Evolutionary conservation across 2,329 filamentous ascomycete genomes (phyloP).

Genomic region (Fusarium nurragi): DNA sequence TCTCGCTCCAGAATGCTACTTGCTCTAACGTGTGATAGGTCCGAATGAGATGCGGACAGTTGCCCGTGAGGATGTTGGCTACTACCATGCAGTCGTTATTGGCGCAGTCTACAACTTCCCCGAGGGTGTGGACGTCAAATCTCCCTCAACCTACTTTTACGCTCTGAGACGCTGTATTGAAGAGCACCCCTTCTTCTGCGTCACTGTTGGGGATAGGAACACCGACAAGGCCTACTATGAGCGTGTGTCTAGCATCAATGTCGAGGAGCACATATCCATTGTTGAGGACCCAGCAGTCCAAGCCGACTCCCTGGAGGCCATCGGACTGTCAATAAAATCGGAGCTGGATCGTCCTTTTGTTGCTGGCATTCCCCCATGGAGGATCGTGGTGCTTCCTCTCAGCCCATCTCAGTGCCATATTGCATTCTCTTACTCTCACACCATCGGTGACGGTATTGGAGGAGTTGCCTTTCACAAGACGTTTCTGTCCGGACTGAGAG

Average conservation of each 20-base stretch:
- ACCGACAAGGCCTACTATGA: constrained; percentile 40
- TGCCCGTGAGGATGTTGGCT: constrained; percentile 35
- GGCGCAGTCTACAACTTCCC: constrained; percentile 35
- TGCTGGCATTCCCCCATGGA: constrained; percentile 36
- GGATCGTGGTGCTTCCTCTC: constrained; percentile 33
- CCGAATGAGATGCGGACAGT: constrained; percentile 40
- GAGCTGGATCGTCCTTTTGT: constrained; percentile 32
- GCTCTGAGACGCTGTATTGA: constrained; percentile 33
- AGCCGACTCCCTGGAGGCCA: not conserved
- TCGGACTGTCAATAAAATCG: constrained; percentile 20
- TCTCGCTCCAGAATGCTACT: no score
- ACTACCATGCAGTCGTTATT: constrained; percentile 38
- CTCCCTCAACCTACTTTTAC: constrained; percentile 19
- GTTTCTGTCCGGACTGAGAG: constrained; percentile 26
- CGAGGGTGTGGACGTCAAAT: not conserved
- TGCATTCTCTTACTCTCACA: constrained; percentile 38
- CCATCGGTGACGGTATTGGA: constrained; percentile 38
- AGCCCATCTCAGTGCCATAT: constrained; percentile 23
- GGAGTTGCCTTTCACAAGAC: constrained; percentile 38
- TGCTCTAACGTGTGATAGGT: constrained; percentile 11
- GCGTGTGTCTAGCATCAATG: constrained; percentile 23
- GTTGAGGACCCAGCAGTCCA: not conserved
- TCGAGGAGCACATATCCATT: constrained; percentile 35
- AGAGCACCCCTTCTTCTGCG: constrained; percentile 35
- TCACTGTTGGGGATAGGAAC: constrained; percentile 28